Evolutionary conservation across 73 alveolate genomes (phyloP), one percentile per base, ranked within the genome.

Genomic region (Paramecium pentaurelia): DNA sequence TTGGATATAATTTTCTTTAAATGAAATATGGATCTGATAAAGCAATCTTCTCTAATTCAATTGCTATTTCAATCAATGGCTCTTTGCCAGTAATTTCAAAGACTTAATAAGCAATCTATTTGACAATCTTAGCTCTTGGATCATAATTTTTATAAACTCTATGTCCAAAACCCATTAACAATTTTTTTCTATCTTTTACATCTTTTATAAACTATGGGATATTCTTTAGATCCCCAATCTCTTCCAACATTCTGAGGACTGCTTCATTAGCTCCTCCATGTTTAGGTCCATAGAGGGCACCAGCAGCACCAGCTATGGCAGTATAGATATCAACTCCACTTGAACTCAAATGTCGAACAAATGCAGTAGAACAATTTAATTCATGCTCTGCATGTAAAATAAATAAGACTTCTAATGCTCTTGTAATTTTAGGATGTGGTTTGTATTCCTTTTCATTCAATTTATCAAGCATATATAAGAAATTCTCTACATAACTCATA

Each of bases 361-460:
- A 98, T 9, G 99, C 97, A 25, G 99, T 97, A 11, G 98, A 96
- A 95, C 99, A 97, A 95, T 97, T 97, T 59, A 96, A 96, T 86
- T 97, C 99, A 75, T 97, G 99, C 93, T 97, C 99, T 37, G 98
- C 98, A 68, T 97, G 99, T 27, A 97, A 94, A 42, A 97, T 96
- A 94, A 97, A 97, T 59, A 97, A 93, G 77, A 97, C 94, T 16
- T 97, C 99, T 16, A 97, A 75, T 7, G 98, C 99, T 92, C 77
- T 94, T 3, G 93, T 96, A 6, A 97, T 80, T 49, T 86, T 89
- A 37, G 99, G 99, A 89, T 97, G 99, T 22, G 99, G 99, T 71
- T 92, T 95, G 93, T 92, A 97, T 58, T 95, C 95, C 11, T 92
- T 92, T 22, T 97, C 98, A 77, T 95, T 95, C 60, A 92, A 88